phyloP scores from a whole-genome alignment of 1,139 yeast species.

The Geotrichum phurueaensis region DNA sequence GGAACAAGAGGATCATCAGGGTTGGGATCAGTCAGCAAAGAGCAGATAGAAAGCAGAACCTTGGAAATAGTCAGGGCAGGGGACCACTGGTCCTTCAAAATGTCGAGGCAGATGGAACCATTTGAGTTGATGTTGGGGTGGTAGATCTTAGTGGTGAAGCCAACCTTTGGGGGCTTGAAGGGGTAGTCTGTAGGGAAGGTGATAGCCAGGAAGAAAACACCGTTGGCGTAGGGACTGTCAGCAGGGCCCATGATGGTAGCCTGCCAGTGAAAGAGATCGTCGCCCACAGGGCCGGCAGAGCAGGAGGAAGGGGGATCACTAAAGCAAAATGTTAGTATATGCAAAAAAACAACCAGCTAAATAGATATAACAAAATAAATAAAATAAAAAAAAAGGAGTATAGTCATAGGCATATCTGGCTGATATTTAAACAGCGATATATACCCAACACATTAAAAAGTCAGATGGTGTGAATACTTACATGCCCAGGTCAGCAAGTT shows the following conservation, averaged over 20 bases:
- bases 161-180: slow-evolving; percentile 89
- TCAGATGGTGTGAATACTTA: slow-evolving; percentile 41
- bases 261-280: slow-evolving; percentile 93
- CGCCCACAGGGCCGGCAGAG: slow-evolving; percentile 98
- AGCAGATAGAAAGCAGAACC: slow-evolving; percentile 81
- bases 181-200: slow-evolving; percentile 95
- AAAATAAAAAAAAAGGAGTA: not conserved
- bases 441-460: not conserved
- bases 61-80: slow-evolving; percentile 87
- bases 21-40: slow-evolving; percentile 91
- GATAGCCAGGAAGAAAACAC: slow-evolving; percentile 83
- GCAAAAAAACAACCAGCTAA: not conserved
- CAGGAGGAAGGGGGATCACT: slow-evolving; percentile 99
- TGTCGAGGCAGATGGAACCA: slow-evolving; percentile 82
- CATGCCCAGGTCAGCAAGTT: slow-evolving; percentile 90
- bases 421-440: not conserved
- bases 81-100: slow-evolving; percentile 85
- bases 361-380: not conserved
- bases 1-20: slow-evolving; percentile 99
- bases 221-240: slow-evolving; percentile 90
- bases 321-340: slow-evolving; percentile 8
- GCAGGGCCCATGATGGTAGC: slow-evolving; percentile 96
- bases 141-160: slow-evolving; percentile 82
- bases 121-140: slow-evolving; percentile 88
- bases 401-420: not conserved